phyloP scores from a whole-genome alignment of 129 eudicot genomes.

The Deinandra increscens region DNA sequence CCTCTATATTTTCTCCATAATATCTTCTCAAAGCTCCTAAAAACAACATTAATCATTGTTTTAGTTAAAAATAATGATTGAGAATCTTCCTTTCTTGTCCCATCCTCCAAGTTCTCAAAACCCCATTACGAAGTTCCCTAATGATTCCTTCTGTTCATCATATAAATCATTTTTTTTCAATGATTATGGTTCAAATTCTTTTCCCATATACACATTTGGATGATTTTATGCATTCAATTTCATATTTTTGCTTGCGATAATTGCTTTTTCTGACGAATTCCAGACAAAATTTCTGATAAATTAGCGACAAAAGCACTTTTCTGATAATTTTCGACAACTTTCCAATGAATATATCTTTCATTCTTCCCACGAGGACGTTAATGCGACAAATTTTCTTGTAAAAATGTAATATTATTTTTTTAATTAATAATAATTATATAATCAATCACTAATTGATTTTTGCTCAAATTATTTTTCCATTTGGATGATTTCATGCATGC shows the following conservation, averaged over 20 bases:
- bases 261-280: no score
- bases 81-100: slow-evolving; percentile 39
- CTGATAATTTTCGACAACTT: no score
- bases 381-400: no score
- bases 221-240: background rate
- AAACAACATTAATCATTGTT: slow-evolving; percentile 15
- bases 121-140: slow-evolving; percentile 15
- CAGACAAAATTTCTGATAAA: no score
- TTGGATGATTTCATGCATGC: background rate
- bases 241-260: background rate
- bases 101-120: slow-evolving; percentile 25
- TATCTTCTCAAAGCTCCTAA: slow-evolving; percentile 27
- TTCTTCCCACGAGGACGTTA: no score
- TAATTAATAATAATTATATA: no score
- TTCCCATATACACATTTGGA: slow-evolving; percentile 5
- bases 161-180: background rate
- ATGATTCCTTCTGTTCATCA: slow-evolving; percentile 21
- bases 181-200: background rate
- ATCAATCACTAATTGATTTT: no score
- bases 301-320: no score
- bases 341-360: no score
- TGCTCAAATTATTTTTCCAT: no score
- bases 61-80: no score
- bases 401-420: no score
- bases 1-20: slow-evolving; percentile 31